Base-by-base conservation (phyloP, 257 asterid genomes). In the Solanum chmielewskii region DNA sequence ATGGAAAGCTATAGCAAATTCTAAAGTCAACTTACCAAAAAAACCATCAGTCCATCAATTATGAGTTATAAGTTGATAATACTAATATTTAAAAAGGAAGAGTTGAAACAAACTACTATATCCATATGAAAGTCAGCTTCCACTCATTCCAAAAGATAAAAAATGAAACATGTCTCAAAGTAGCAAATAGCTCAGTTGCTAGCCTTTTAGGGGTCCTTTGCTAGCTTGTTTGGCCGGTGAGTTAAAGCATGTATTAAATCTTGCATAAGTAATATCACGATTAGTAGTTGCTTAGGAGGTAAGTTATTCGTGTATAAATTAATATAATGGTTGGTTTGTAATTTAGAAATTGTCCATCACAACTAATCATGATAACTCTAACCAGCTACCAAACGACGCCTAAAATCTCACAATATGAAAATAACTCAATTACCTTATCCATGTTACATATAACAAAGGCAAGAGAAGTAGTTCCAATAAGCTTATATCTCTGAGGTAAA, bases 381-480 rank as follows among this genome's bases (percentile, higher is more conserved):
- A 69, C 23, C 23, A 69, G 37, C 41, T 29, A 69, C 4, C 12
- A 69, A 69, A 29, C 37, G 1, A 69, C 41, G 12, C 76, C 0
- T 29, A 69, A 69, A 69, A 7, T 14, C 76, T 69, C 41, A 14
- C 41, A 16, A 33, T 31, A 33, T 9, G 16, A 47, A 85, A 85
- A 85, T 12, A 85, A 70, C 12, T 1, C 0, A 44, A 62, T 76
- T 85, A 97, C 99, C 98, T 97, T 97, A 88, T 97, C 99, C 99
- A 97, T 97, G 89, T 97, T 95, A 91, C 99, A 97, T 88, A 97
- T 86, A 90, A 95, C 95, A 86, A 97, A 97, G 68, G 99, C 99
- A 66, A 97, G 90, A 73, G 99, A 93, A 21, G 99, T 97, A 86
- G 98, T 95, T 87, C 99, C 99, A 84, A 97, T 92, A 75, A 97